These are phyloP conservation scores for Petunia hybrid DNA, from an alignment of 305 asterid species.

Conservation along the genomic window DNA sequence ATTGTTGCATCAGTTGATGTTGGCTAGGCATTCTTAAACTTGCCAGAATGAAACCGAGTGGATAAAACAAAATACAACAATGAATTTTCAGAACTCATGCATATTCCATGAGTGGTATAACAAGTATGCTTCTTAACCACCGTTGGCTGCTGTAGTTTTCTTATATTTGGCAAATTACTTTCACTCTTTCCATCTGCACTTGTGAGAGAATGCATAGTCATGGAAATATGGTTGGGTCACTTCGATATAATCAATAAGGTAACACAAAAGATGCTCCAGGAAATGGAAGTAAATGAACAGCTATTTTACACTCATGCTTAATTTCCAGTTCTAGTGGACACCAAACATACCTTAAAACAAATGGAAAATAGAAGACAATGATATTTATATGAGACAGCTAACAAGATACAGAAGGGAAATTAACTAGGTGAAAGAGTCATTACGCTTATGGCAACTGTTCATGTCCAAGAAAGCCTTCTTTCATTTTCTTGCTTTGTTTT, in stretches of 20 bases:
- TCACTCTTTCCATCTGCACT: too few species aligned
- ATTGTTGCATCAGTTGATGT: too few species aligned
- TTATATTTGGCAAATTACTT: too few species aligned
- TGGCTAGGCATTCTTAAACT: too few species aligned
- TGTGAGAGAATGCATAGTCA: too few species aligned
- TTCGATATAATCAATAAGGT: conserved; percentile 11
- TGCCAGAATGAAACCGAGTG: too few species aligned
- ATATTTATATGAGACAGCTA: conserved; percentile 5
- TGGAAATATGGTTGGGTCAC: neutral
- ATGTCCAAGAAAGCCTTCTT: neutral
- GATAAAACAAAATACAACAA: too few species aligned
- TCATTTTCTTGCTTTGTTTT: neutral
- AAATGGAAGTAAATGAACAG: conserved; percentile 3
- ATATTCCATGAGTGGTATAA: too few species aligned
- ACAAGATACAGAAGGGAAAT: neutral
- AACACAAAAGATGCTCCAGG: neutral
- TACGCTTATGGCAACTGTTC: conserved; percentile 16
- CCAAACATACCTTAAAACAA: conserved; percentile 19
- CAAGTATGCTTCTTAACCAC: too few species aligned
- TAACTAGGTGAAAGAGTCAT: neutral
- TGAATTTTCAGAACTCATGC: too few species aligned
- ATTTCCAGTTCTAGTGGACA: neutral
- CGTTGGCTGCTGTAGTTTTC: too few species aligned
- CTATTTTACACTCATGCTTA: conserved; percentile 14
- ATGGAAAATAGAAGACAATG: neutral